Evolutionary conservation across 1,284 basidiomycete genomes (phyloP), one percentile per base, ranked within the genome.

Genomic region (Earliella scabrosa): DNA sequence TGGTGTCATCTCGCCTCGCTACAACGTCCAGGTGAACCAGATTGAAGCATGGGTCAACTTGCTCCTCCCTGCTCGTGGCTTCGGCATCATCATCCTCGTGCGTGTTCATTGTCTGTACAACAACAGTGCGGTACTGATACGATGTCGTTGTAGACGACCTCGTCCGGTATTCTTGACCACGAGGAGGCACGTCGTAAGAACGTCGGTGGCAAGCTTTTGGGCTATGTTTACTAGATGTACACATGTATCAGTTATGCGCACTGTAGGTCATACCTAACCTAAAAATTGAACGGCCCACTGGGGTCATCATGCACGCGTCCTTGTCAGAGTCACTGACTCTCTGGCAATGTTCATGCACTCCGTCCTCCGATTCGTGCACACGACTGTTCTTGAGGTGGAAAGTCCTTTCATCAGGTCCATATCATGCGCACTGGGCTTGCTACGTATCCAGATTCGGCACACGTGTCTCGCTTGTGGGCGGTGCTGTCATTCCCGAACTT

Each of bases 141-240:
- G 13, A 59, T 24, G n/a, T 23, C 18, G 16, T 44, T n/a, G 11
- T 59, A 93, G 91, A 97, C 97, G 68, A 99, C 97, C 58, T 98
- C 95, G 45, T 93, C 95, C 49, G 97, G 97, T 70, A 99, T 99
- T 79, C 87, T 99, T 75, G 97, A 99, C 81, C 97, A 99, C 78
- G 95, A 98, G 77, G 97, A 99, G 84, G 97, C 97, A 54, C 90
- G 97, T 81, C 90, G 96, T 74, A 99, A 98, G 83, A 97, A 98
- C 80, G 89, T 95, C 59, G 95, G 93, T 77, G 93, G 94, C 63
- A 96, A 96, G 80, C 81, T 93, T 58, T 76, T 93, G 57, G 91
- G 91, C 64, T 93, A 92, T 72, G 87, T 92, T 56, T 93, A 93
- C 77, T 93, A 88, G 75, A 57, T 62, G 58, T 59, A 51, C 18